Conservation (phyloP, 257 asterid species). For the Linaria vulgaris region DNA sequence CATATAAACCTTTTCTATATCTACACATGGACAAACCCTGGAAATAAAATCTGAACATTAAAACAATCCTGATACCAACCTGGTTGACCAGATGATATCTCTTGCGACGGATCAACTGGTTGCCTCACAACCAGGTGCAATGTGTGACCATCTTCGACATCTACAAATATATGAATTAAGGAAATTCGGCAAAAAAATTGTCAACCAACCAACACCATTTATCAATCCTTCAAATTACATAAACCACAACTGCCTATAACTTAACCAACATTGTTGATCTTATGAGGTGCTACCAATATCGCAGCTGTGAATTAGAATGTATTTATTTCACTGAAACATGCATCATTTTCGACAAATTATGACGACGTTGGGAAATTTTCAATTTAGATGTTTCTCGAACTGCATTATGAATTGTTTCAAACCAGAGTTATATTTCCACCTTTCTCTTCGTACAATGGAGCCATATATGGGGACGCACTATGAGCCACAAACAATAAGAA, state of each 20-base stretch:
- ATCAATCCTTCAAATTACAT: conserved; percentile 14
- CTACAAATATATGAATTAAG: conserved; percentile 56
- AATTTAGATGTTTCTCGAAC: too few relatives aligned
- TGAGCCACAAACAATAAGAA: too few relatives aligned
- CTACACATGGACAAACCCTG: conserved; percentile 4
- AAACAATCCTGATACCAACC: conserved; percentile 42
- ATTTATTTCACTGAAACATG: not conserved
- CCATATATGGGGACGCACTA: too few relatives aligned
- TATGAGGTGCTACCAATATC: not conserved
- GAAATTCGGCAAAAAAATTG: conserved; percentile 38
- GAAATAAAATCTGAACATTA: conserved; percentile 11
- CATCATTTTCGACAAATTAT: too few relatives aligned
- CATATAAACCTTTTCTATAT: not conserved
- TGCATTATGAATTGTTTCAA: too few relatives aligned
- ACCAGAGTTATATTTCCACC: too few relatives aligned
- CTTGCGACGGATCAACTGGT: conserved; percentile 56
- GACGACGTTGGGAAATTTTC: too few relatives aligned
- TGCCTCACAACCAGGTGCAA: conserved; percentile 91
- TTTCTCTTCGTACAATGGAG: too few relatives aligned
- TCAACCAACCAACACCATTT: conserved; percentile 4
- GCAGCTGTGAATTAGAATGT: not conserved
- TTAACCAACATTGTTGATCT: conserved; percentile 18
- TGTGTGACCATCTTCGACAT: conserved; percentile 98
- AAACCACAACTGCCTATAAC: not conserved
- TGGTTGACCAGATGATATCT: conserved; percentile 44